phyloP scores from a whole-genome alignment of 805 yeast genomes.

The Barnettozyma sp. region DNA sequence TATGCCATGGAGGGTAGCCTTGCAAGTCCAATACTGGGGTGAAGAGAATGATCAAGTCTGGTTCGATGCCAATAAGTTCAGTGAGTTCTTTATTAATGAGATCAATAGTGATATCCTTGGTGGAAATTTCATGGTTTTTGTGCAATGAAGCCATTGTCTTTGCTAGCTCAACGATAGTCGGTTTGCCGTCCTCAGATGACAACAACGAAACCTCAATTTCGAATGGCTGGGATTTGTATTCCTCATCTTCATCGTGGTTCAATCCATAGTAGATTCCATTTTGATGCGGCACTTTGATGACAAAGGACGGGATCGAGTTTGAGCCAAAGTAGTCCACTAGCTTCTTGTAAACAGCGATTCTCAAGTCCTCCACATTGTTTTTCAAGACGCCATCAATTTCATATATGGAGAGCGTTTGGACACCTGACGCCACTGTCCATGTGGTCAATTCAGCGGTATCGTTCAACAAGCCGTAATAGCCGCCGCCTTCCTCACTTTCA shows the following conservation, averaged over 20 bases:
- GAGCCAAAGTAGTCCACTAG: conserved; percentile 71
- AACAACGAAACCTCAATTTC: conserved; percentile 62
- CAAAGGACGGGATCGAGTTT: conserved; percentile 53
- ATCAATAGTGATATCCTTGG: conserved; percentile 65
- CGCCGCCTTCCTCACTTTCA: conserved; percentile 84
- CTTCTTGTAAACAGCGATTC: conserved; percentile 49
- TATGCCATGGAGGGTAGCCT: conserved; percentile 98
- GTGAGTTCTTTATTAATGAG: conserved; percentile 67
- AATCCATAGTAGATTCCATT: conserved; percentile 42
- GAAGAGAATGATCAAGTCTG: conserved; percentile 79
- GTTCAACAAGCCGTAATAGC: conserved; percentile 70
- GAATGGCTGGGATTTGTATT: conserved; percentile 28
- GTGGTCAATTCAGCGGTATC: conserved; percentile 72
- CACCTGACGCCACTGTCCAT: conserved; percentile 90
- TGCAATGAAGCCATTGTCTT: conserved; percentile 78
- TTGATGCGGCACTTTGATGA: conserved; percentile 61
- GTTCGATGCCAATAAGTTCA: conserved; percentile 83
- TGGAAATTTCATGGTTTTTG: conserved; percentile 47
- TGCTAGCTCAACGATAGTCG: conserved; percentile 82
- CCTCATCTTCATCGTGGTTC: conserved; percentile 28
- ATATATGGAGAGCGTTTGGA: conserved; percentile 62
- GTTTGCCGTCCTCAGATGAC: conserved; percentile 78
- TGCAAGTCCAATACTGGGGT: conserved; percentile 85
- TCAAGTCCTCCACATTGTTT: conserved; percentile 46
- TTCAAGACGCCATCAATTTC: conserved; percentile 71